Base-by-base conservation (phyloP, 805 yeast species). In the Yarrowia deformans region DNA sequence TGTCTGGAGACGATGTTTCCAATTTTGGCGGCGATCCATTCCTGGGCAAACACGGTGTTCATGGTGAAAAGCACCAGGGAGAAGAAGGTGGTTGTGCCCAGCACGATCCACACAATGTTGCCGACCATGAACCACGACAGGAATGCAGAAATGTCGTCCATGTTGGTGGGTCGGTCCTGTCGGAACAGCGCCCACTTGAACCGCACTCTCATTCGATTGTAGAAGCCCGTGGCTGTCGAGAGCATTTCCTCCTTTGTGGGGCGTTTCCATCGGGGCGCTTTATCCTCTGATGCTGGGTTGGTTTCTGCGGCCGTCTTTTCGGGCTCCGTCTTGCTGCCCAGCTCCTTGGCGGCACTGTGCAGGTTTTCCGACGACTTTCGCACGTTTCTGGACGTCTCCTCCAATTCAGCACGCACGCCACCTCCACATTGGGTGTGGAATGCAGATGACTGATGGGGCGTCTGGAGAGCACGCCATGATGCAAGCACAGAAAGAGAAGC, bases 71-170 rank as follows among this genome's bases (percentile, higher is more conserved):
- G 83, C 1, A 93, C 82, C 55, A 93, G 76, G 6, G 98, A 93
- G 35, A 91, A 86, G 76, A 94, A 94, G 1, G 98, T 92, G 1
- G 99, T 95, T 12, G 99, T 94, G 10, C 94, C 98, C 34, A 93
- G 79, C 23, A 92, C 80, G 67, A 95, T 84, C 79, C 96, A 82
- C 9, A 91, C 77, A 1, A 90, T 88, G 75, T 95, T 94, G 2
- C 97, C 96, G 76, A 95, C 88, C 61, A 95, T 84, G 37, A 95
- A 80, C 97, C 98, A 93, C 8, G 97, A 90, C 70, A 94, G 86
- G 71, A 95, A 83, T 2, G 98, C 98, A 43, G 92, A 85, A 69
- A 93, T 84, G 75, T 94, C 98, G 78, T 95, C 98, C n/a, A 90
- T 86, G 76, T 90, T 93, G 80, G 91, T 91, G 1, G 97, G 97